phyloP scores from a whole-genome alignment of 1,139 yeast species.

The Pichia sorboxylosa region DNA sequence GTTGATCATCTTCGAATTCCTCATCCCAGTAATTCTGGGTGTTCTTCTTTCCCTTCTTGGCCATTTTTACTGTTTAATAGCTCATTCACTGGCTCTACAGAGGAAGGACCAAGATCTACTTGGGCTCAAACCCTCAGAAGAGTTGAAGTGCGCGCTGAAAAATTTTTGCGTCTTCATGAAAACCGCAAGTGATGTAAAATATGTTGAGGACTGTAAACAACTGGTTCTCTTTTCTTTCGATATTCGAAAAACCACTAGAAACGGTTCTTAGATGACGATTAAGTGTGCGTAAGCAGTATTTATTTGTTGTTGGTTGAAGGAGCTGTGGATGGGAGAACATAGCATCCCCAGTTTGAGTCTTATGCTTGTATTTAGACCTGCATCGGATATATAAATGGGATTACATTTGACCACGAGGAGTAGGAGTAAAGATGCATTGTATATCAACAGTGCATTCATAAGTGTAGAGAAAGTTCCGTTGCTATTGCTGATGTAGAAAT shows the following conservation, averaged over 20 bases:
- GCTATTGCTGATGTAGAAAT: no score
- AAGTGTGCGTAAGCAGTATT: neutral
- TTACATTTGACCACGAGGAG: no score
- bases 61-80: constrained; percentile 17
- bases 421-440: no score
- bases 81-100: neutral
- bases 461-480: no score
- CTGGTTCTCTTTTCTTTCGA: neutral
- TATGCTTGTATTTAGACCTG: constrained; percentile 14
- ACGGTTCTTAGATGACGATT: no score
- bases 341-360: constrained; percentile 15
- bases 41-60: constrained; percentile 37
- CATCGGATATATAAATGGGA: constrained; percentile 14
- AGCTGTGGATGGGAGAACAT: constrained; percentile 8
- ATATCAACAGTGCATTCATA: no score
- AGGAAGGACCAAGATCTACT: neutral
- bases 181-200: neutral
- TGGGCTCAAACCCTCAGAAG: neutral
- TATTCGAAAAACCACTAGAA: neutral
- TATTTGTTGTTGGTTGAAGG: neutral
- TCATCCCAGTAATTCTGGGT: constrained; percentile 72
- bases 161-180: neutral
- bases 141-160: neutral
- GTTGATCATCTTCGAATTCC: constrained; percentile 44
- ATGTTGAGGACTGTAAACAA: no score